Conservation (phyloP, 2,329 filamentous ascomycete species). For the Xylariomycetidae sp. region DNA sequence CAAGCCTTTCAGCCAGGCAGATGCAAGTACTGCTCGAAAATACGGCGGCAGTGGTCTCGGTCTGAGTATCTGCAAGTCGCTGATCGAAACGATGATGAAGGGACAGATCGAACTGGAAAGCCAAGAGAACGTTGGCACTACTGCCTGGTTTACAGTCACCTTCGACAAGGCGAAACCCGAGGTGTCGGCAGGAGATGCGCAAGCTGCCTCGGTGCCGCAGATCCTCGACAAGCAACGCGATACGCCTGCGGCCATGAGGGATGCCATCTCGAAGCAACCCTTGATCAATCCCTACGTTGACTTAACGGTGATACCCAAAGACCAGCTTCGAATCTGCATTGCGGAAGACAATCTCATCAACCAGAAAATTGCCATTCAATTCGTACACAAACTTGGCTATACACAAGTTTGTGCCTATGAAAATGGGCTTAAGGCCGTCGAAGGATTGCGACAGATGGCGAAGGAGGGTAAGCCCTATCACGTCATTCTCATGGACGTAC, state of each 20-base stretch:
- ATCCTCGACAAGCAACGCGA: conserved; percentile 27
- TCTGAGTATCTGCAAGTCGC: conserved; percentile 87
- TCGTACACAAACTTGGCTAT: conserved; percentile 80
- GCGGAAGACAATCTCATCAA: conserved; percentile 96
- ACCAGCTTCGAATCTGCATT: conserved; percentile 81
- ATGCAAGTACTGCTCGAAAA: conserved; percentile 81
- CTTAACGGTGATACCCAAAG: conserved; percentile 66
- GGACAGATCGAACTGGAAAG: conserved; percentile 80
- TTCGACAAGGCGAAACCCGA: conserved; percentile 74
- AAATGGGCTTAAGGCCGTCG: conserved; percentile 82
- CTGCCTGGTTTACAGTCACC: conserved; percentile 71
- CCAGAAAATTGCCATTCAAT: conserved; percentile 87
- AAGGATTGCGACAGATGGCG: conserved; percentile 71
- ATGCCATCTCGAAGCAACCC: conserved; percentile 35
- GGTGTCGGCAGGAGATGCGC: conserved; percentile 50
- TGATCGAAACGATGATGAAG: conserved; percentile 88
- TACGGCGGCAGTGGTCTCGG: conserved; percentile 90
- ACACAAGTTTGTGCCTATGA: conserved; percentile 77
- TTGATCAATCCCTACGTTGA: conserved; percentile 50
- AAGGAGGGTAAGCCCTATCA: conserved; percentile 74
- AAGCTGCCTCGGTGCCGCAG: conserved; percentile 35
- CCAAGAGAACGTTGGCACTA: conserved; percentile 63
- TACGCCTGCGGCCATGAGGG: conserved; percentile 25
- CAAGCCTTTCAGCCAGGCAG: conserved; percentile 87
- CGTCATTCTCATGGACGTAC: conserved; percentile 89